These are phyloP conservation scores for Rhododendron ferrugineum DNA, from an alignment of 148 eudicot species.

Conservation along the genomic window DNA sequence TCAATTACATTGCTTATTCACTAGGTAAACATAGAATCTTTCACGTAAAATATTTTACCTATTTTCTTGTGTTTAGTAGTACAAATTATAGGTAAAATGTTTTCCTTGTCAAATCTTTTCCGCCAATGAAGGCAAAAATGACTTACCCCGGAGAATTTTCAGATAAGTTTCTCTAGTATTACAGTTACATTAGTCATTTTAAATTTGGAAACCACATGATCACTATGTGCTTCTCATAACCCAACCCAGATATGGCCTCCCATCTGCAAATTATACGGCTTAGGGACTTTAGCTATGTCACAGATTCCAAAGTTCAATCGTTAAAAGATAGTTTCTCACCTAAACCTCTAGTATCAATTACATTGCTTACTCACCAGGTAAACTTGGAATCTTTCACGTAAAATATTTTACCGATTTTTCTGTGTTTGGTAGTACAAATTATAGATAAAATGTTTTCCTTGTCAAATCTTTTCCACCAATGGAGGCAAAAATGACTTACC, in stretches of 20 bases:
- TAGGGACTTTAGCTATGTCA: too few relatives aligned
- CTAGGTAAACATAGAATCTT: background rate
- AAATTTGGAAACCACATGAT: slow-evolving; percentile 1
- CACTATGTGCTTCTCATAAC: background rate
- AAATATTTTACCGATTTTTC: too few relatives aligned
- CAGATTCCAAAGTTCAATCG: background rate
- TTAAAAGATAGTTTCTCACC: background rate
- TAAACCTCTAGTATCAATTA: too few relatives aligned
- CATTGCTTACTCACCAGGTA: too few relatives aligned
- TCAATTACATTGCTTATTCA: background rate
- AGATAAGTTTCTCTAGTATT: background rate
- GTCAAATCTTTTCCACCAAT: background rate
- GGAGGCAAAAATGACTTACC: background rate
- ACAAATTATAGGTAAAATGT: too few relatives aligned
- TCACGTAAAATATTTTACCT: too few relatives aligned
- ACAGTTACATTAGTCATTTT: background rate
- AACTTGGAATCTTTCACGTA: background rate
- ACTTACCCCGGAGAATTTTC: background rate
- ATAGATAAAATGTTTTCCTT: too few relatives aligned
- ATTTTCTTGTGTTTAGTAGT: too few relatives aligned
- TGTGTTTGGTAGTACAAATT: background rate
- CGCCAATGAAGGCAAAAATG: too few relatives aligned
- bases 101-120: too few relatives aligned
- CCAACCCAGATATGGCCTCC: background rate
- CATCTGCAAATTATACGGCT: too few relatives aligned